A percentile compares a stretch with the other conserved stretches of the same genome.
phyloP scores from a whole-genome alignment of 2,329 filamentous ascomycete species.

The Penicillium sp. region DNA sequence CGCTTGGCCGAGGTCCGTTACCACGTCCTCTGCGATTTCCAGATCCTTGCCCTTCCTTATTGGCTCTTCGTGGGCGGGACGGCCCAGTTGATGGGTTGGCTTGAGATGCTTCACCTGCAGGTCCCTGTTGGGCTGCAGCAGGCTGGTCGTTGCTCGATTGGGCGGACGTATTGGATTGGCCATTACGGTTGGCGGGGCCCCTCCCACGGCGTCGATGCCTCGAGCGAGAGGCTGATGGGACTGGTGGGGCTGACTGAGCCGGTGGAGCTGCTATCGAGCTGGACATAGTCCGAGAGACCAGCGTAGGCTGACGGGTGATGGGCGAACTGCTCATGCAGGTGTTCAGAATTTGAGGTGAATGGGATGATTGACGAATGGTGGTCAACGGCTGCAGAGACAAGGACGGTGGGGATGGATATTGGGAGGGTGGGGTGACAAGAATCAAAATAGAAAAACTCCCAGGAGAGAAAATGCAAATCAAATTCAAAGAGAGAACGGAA shows the following conservation, averaged over 20 bases:
- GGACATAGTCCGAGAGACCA: constrained; percentile 12
- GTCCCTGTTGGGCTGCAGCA: constrained; percentile 14
- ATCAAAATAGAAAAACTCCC: not conserved
- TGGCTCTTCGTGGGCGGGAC: constrained; percentile 28
- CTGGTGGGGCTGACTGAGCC: not conserved
- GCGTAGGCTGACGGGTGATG: not conserved
- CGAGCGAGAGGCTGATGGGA: constrained; percentile 11
- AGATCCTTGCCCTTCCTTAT: constrained; percentile 29
- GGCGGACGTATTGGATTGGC: constrained; percentile 23
- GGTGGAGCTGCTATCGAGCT: constrained; percentile 6
- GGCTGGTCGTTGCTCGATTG: constrained; percentile 13
- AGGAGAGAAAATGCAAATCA: not conserved
- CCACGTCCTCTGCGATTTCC: constrained; percentile 26
- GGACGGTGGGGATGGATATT: constrained; percentile 20
- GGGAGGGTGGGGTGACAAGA: no score
- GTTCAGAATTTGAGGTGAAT: not conserved
- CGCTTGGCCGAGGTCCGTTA: constrained; percentile 24
- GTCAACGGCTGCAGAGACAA: constrained; percentile 29
- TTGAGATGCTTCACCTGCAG: not conserved
- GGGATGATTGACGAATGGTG: constrained; percentile 1
- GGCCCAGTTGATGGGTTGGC: constrained; percentile 14
- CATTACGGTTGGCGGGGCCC: constrained; percentile 32
- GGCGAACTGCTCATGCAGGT: constrained; percentile 13
- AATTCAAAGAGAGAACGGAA: constrained; percentile 6
- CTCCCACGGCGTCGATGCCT: constrained; percentile 32